A percentile compares a stretch with the other conserved stretches of the same genome.
These are phyloP conservation scores for Rhodosporidiobolus sp. DNA, from an alignment of 768 basidiomycete genomes.

Conservation along the genomic window DNA sequence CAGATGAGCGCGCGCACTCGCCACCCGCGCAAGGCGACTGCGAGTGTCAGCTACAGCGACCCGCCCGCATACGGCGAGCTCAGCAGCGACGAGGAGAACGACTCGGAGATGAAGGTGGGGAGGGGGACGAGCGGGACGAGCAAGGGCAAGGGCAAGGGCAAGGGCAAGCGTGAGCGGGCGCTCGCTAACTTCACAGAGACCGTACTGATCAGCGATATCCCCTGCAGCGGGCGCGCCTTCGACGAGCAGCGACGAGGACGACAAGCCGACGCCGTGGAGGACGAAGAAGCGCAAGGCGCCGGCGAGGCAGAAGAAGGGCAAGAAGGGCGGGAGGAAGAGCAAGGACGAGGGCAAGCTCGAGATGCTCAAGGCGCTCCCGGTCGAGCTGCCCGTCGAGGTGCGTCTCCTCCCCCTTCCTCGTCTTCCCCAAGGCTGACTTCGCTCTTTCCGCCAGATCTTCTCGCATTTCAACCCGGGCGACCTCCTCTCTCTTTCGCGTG, in stretches of 20 bases:
- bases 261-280: background rate
- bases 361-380: background rate
- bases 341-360: conserved; percentile 37
- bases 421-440: conserved; percentile 32
- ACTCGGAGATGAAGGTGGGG: background rate
- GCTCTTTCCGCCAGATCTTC: conserved; percentile 2
- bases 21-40: background rate
- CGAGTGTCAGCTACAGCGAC: background rate
- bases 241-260: conserved; percentile 6
- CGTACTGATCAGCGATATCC: too few relatives aligned
- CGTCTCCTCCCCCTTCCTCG: background rate
- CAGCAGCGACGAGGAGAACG: background rate
- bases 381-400: conserved; percentile 22
- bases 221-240: background rate
- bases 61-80: background rate
- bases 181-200: background rate
- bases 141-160: background rate
- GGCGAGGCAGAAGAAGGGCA: background rate
- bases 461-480: conserved; percentile 44
- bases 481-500: conserved; percentile 7
- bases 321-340: conserved; percentile 40
- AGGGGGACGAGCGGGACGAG: background rate
- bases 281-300: background rate
- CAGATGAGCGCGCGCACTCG: background rate
- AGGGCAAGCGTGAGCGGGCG: conserved; percentile 2